Evolutionary conservation across 1,284 basidiomycete species (phyloP), one percentile per base, ranked within the genome.

Genomic region (Rhodofomes roseus): DNA sequence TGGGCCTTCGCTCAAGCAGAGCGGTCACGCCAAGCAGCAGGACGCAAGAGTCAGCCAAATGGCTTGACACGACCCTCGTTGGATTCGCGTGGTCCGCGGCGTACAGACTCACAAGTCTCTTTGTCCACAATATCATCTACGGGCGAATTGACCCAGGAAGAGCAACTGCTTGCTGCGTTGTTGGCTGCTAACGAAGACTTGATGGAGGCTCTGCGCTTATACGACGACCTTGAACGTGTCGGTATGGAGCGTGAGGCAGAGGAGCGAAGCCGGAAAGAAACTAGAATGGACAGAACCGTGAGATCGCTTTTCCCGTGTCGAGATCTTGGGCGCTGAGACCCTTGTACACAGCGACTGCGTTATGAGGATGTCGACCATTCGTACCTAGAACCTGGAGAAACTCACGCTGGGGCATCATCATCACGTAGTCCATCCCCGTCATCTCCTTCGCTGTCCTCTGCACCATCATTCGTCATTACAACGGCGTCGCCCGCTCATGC

Each of bases 1-100:
- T 93, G 91, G 91, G 92, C 92, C 4, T 81, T 83, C 20, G 84
- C 90, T 4, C 80, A 83, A 22, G 90, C 91, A 1, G 90, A 90
- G 66, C 81, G 81, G 39, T 87, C 73, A 41, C 74, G 74, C 31
- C 62, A 68, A 62, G 65, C 64, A 41, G 60, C 66, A 53, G 56
- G 62, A 60, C 57, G 64, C 63, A 59, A 52, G 65, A 27, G 64
- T 65, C 55, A 55, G 53, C 40, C 57, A 62, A 57, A 64, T 48
- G 57, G 57, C 59, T 56, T 40, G 63, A 65, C 39, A 27, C 27
- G 36, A n/a, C 58, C 60, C 29, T 63, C 62, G 9, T 52, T 63
- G 1, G 68, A 66, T 27, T 62, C 65, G 25, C 50, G 27, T 36
- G 62, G 63, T 37, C 58, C 51, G 23, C 52, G 56, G 3, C 58